Conservation (phyloP, 2,329 filamentous ascomycete genomes). For the Clonostachys chloroleuca region DNA sequence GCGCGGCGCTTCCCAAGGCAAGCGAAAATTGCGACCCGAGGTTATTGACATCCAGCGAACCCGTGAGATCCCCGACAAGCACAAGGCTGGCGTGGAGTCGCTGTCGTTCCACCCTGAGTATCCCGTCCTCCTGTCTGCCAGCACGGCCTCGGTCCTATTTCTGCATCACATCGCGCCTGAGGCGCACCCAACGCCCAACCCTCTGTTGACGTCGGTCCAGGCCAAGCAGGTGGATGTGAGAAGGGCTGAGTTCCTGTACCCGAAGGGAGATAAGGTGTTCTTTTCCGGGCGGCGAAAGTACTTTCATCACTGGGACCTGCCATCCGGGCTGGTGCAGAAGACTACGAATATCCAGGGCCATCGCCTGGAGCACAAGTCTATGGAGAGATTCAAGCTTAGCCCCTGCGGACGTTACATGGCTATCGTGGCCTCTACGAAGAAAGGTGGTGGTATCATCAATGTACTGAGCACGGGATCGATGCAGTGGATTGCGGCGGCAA, state of each 20-base stretch:
- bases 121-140: conserved; percentile 85
- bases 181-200: conserved; percentile 75
- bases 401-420: conserved; percentile 86
- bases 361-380: conserved; percentile 76
- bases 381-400: conserved; percentile 86
- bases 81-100: conserved; percentile 75
- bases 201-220: conserved; percentile 85
- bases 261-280: conserved; percentile 73
- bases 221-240: conserved; percentile 79
- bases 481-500: conserved; percentile 82
- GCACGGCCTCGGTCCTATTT: conserved; percentile 78
- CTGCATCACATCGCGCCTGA: conserved; percentile 83
- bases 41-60: conserved; percentile 86
- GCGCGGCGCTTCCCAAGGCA: conserved; percentile 39
- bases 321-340: conserved; percentile 78
- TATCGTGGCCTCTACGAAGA: conserved; percentile 72
- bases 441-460: conserved; percentile 86
- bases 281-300: conserved; percentile 84
- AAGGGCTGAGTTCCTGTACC: conserved; percentile 74
- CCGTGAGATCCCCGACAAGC: conserved; percentile 76
- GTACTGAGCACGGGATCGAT: conserved; percentile 73
- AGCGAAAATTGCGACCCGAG: conserved; percentile 76
- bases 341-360: conserved; percentile 72
- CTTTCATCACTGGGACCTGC: conserved; percentile 92
- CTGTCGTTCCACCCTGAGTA: conserved; percentile 87